These are phyloP conservation scores for Hanseniaspora clermontiae DNA, from an alignment of 805 yeast species.

Conservation along the genomic window DNA sequence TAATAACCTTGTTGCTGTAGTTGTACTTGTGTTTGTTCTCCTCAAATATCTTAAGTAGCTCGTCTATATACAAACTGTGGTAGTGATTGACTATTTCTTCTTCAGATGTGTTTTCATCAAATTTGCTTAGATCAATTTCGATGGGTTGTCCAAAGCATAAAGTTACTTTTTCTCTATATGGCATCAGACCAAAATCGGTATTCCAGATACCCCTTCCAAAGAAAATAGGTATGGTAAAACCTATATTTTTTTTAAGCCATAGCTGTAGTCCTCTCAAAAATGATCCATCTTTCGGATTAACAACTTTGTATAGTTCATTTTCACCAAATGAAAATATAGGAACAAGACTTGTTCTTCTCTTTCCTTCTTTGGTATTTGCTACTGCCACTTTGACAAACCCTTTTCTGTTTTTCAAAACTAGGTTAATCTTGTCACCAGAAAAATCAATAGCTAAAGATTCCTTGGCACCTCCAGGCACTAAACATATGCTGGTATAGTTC, in stretches of 20 bases:
- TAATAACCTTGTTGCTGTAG: slow-evolving; percentile 20
- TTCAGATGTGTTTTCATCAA: slow-evolving; percentile 33
- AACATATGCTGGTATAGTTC: slow-evolving; percentile 62
- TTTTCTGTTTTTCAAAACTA: slow-evolving; percentile 64
- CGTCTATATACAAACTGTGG: slow-evolving; percentile 58
- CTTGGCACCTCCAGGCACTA: slow-evolving; percentile 93
- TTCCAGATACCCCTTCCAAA: slow-evolving; percentile 87
- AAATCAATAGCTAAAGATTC: slow-evolving; percentile 64
- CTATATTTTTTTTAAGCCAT: slow-evolving; percentile 56
- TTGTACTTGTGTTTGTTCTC: slow-evolving; percentile 47
- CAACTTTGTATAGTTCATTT: slow-evolving; percentile 46
- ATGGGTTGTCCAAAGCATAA: slow-evolving; percentile 65
- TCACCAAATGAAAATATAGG: slow-evolving; percentile 92
- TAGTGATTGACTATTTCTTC: slow-evolving; percentile 46
- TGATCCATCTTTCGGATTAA: slow-evolving; percentile 34
- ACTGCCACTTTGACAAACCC: slow-evolving; percentile 79
- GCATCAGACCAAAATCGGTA: slow-evolving; percentile 81
- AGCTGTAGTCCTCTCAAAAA: slow-evolving; percentile 47
- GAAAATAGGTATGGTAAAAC: slow-evolving; percentile 83
- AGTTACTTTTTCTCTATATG: slow-evolving; percentile 68
- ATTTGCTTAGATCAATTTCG: slow-evolving; percentile 35
- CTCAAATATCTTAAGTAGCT: slow-evolving; percentile 49
- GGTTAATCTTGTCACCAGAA: slow-evolving; percentile 36
- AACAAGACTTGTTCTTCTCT: slow-evolving; percentile 61
- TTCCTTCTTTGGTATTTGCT: slow-evolving; percentile 30